Evolutionary conservation across 2,329 filamentous ascomycete species (phyloP).

Genomic region (Mycogone perniciosa): DNA sequence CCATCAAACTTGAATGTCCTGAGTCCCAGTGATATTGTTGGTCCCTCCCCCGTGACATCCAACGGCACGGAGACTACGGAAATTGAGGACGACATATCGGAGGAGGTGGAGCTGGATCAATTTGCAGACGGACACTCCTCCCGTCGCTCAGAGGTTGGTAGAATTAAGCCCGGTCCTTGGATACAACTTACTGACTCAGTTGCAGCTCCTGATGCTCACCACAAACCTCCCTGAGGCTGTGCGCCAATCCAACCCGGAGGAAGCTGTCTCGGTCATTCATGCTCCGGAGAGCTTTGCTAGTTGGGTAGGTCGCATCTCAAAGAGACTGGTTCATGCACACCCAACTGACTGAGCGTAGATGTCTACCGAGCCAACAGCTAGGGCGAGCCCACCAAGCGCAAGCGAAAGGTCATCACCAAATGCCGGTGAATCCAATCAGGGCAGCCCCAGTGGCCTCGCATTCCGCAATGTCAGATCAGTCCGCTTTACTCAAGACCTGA

Average conservation of each 20-base stretch:
- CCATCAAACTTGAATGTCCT: slow-evolving; percentile 49
- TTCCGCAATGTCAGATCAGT: slow-evolving; percentile 20
- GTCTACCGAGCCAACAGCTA: slow-evolving; percentile 33
- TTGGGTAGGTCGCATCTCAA: slow-evolving; percentile 53
- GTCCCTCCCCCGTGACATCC: slow-evolving; percentile 78
- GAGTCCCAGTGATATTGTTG: slow-evolving; percentile 64
- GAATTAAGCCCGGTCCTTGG: not conserved
- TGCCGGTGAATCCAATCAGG: slow-evolving; percentile 23
- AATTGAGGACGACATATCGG: slow-evolving; percentile 69
- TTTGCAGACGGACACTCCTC: slow-evolving; percentile 10
- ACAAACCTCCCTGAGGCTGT: slow-evolving; percentile 53
- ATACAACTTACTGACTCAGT: slow-evolving; percentile 11
- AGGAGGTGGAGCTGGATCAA: slow-evolving; percentile 44
- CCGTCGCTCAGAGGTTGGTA: slow-evolving; percentile 28
- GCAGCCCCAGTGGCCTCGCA: not conserved
- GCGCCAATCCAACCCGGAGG: slow-evolving; percentile 59
- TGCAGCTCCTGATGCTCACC: slow-evolving; percentile 45
- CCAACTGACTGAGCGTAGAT: slow-evolving; percentile 31
- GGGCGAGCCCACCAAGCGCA: slow-evolving; percentile 29
- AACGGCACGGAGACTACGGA: slow-evolving; percentile 79
- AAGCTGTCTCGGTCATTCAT: slow-evolving; percentile 85
- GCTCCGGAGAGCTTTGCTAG: slow-evolving; percentile 74
- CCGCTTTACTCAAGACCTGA: not conserved
- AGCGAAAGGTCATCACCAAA: slow-evolving; percentile 33
- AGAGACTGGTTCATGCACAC: not conserved